These are phyloP conservation scores for Cytospora schulzeri DNA, from an alignment of 2,329 filamentous ascomycete genomes.

Conservation along the genomic window DNA sequence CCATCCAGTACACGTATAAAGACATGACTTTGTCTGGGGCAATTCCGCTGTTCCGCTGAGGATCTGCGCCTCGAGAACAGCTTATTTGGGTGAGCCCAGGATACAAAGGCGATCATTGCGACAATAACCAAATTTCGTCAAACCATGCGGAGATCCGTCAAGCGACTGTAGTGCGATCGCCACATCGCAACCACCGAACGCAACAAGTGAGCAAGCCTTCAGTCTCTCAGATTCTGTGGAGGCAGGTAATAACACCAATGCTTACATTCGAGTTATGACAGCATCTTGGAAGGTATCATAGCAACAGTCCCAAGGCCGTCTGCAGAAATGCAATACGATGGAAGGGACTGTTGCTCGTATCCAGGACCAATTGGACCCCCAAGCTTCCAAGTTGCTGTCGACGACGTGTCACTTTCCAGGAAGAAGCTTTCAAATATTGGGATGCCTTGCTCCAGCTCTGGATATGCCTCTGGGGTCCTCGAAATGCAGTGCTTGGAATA, in stretches of 20 bases:
- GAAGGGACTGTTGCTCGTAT: background rate
- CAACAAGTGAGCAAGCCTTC: background rate
- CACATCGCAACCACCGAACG: background rate
- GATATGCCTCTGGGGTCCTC: slow-evolving; percentile 16
- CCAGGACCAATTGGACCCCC: background rate
- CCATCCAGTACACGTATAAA: too few relatives aligned
- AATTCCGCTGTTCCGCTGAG: background rate
- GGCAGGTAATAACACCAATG: background rate
- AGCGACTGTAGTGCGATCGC: background rate
- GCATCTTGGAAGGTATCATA: background rate
- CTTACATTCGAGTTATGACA: background rate
- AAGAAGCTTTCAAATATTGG: background rate
- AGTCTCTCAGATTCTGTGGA: background rate
- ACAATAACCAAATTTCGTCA: background rate
- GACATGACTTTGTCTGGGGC: background rate
- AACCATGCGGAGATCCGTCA: background rate
- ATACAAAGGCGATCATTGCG: background rate
- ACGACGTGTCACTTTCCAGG: background rate
- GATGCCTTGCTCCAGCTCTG: background rate
- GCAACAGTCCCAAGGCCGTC: background rate
- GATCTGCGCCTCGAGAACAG: background rate
- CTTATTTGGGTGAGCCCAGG: background rate
- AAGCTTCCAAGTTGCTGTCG: background rate
- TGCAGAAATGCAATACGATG: background rate
- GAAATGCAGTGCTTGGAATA: background rate